phyloP scores from a whole-genome alignment of 176 grass and related monocot species.

The Avena sativa region DNA sequence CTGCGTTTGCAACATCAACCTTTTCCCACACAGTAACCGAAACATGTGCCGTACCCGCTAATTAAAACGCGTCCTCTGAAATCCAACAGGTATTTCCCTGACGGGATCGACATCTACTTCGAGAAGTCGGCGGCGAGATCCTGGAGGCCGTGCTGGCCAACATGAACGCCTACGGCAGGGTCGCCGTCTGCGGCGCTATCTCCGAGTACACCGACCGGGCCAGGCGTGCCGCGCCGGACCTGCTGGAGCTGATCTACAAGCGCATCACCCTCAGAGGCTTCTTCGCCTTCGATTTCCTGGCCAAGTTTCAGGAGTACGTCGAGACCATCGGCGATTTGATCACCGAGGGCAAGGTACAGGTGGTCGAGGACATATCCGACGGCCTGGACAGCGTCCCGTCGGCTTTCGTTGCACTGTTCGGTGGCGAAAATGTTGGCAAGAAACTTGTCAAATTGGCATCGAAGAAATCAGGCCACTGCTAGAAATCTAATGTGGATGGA shows the following conservation, averaged over 20 bases:
- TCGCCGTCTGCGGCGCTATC: slow-evolving; percentile 58
- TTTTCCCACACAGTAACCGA: not conserved
- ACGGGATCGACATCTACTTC: slow-evolving; percentile 68
- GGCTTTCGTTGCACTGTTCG: slow-evolving; percentile 52
- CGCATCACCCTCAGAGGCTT: slow-evolving; percentile 62
- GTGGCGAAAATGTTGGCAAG: slow-evolving; percentile 54
- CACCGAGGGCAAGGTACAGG: slow-evolving; percentile 39
- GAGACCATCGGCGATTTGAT: slow-evolving; percentile 32
- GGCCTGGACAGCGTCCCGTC: slow-evolving; percentile 50
- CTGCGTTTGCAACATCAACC: too few species aligned
- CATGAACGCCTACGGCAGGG: slow-evolving; percentile 63
- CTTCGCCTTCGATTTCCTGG: slow-evolving; percentile 47
- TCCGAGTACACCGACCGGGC: slow-evolving; percentile 50
- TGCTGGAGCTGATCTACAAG: slow-evolving; percentile 58
- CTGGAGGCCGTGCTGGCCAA: slow-evolving; percentile 58
- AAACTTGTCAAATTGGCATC: slow-evolving; percentile 53
- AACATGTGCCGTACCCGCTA: not conserved
- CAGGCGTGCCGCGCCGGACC: slow-evolving; percentile 35
- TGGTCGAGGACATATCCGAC: slow-evolving; percentile 52
- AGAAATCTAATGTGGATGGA: too few species aligned
- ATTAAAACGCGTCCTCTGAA: too few species aligned
- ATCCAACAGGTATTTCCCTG: slow-evolving; percentile 48
- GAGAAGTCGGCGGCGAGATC: slow-evolving; percentile 56
- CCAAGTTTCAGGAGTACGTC: slow-evolving; percentile 39
- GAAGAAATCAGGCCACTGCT: not conserved